phyloP scores from a whole-genome alignment of 2,329 filamentous ascomycete genomes.

The Gaeumannomyces tritici region DNA sequence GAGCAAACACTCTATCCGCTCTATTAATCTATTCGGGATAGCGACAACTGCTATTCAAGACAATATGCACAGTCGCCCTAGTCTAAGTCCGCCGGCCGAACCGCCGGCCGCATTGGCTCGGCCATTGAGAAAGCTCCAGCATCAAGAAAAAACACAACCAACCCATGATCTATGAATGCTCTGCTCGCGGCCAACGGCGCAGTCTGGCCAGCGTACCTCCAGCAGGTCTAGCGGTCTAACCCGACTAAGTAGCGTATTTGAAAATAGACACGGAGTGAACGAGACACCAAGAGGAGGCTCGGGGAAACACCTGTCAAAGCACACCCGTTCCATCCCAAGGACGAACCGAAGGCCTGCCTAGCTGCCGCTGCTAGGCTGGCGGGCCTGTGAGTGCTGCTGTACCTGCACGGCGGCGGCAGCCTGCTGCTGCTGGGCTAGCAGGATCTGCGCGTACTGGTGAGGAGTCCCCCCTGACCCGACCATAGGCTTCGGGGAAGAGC shows the following conservation, averaged over 20 bases:
- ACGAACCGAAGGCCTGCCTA: neutral
- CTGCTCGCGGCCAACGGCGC: neutral
- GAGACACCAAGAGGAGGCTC: neutral
- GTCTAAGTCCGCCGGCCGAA: neutral
- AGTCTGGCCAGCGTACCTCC: too few species aligned
- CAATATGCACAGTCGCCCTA: neutral
- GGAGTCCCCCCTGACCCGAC: constrained; percentile 1
- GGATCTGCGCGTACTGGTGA: constrained; percentile 4
- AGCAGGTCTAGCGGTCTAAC: neutral
- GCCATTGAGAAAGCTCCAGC: neutral
- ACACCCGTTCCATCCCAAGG: neutral
- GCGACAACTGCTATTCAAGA: neutral
- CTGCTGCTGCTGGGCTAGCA: constrained; percentile 3
- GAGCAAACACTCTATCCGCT: neutral
- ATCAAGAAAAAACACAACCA: neutral
- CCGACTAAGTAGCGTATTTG: neutral
- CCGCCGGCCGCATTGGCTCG: neutral
- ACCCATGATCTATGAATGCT: neutral
- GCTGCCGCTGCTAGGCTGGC: neutral
- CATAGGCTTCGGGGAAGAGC: constrained; percentile 2
- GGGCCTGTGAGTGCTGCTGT: neutral
- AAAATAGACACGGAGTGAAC: neutral
- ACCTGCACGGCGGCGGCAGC: neutral
- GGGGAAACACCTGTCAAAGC: neutral
- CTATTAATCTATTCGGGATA: neutral